A percentile compares a stretch with the other conserved stretches of the same genome.
These are phyloP conservation scores for Stropharia rugosoannulata DNA, from an alignment of 768 basidiomycete genomes.

Conservation along the genomic window DNA sequence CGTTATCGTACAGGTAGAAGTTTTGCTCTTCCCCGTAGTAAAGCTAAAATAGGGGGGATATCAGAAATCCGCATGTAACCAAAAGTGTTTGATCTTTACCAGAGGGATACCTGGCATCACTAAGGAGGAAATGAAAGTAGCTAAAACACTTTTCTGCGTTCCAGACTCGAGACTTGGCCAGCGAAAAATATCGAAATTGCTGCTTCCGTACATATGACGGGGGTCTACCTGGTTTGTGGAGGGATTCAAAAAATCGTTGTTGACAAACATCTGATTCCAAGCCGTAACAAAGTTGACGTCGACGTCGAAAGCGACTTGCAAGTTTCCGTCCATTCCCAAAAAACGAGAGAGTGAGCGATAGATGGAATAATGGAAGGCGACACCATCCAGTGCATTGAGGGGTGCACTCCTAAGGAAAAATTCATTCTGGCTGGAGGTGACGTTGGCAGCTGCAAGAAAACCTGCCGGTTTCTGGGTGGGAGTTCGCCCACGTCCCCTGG, in stretches of 20 bases:
- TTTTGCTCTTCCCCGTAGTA: conserved; percentile 94
- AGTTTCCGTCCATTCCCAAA: conserved; percentile 95
- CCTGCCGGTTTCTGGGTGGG: conserved; percentile 66
- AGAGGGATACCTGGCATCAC: conserved; percentile 88
- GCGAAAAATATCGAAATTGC: conserved; percentile 93
- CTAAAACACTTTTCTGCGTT: conserved; percentile 72
- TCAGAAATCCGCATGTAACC: background rate
- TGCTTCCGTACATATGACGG: conserved; percentile 87
- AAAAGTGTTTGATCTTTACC: conserved; percentile 35
- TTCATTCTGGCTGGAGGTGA: conserved; percentile 58
- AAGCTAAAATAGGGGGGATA: conserved; percentile 36
- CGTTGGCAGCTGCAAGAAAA: conserved; percentile 67
- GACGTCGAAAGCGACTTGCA: conserved; percentile 87
- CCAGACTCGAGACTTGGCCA: conserved; percentile 92
- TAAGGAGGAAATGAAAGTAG: conserved; percentile 73
- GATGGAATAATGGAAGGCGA: conserved; percentile 93
- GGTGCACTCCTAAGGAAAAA: conserved; percentile 77
- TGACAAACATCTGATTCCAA: conserved; percentile 91
- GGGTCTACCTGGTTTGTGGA: conserved; percentile 69
- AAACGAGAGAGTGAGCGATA: conserved; percentile 86
- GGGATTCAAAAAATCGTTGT: conserved; percentile 84
- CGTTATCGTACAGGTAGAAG: conserved; percentile 84
- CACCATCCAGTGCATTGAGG: conserved; percentile 66
- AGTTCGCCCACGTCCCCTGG: conserved; percentile 86
- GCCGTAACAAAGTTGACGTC: conserved; percentile 81